A percentile compares a stretch with the other conserved stretches of the same genome.
These are phyloP conservation scores for Xerocomus brunneocitrinus DNA, from an alignment of 768 basidiomycete species.

Conservation along the genomic window DNA sequence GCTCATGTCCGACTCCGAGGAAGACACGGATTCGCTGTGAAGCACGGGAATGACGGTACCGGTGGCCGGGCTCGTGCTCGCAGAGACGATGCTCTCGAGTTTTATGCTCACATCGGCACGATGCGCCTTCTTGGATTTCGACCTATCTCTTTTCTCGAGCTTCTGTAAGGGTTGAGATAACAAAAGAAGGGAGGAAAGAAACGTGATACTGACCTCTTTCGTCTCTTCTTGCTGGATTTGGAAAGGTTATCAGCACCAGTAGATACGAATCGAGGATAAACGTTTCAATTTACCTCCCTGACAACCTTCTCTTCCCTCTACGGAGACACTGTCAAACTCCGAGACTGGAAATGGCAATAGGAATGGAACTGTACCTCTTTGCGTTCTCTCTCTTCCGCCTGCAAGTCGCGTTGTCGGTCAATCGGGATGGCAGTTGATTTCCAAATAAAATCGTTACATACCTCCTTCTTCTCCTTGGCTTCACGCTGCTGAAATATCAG, in stretches of 20 bases:
- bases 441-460: constrained; percentile 17
- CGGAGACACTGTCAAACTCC: constrained; percentile 5
- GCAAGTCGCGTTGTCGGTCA: constrained; percentile 6
- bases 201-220: constrained; percentile 36
- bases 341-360: not conserved
- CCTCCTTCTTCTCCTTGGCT: constrained; percentile 75
- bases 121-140: constrained; percentile 49
- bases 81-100: constrained; percentile 18
- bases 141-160: constrained; percentile 51
- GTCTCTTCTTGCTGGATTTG: constrained; percentile 38
- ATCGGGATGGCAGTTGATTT: not conserved
- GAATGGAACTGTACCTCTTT: constrained; percentile 47
- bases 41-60: constrained; percentile 20
- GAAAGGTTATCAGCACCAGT: constrained; percentile 19
- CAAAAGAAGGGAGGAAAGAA: not conserved
- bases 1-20: constrained; percentile 57
- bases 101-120: constrained; percentile 33
- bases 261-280: not conserved
- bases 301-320: constrained; percentile 50
- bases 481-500: constrained; percentile 51
- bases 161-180: constrained; percentile 33
- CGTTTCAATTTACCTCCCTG: constrained; percentile 45
- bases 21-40: constrained; percentile 37
- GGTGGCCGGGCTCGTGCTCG: constrained; percentile 6
- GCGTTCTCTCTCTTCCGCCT: constrained; percentile 59